These are phyloP conservation scores for Neurospora pannonica DNA, from an alignment of 495 filamentous ascomycete genomes.

Conservation along the genomic window DNA sequence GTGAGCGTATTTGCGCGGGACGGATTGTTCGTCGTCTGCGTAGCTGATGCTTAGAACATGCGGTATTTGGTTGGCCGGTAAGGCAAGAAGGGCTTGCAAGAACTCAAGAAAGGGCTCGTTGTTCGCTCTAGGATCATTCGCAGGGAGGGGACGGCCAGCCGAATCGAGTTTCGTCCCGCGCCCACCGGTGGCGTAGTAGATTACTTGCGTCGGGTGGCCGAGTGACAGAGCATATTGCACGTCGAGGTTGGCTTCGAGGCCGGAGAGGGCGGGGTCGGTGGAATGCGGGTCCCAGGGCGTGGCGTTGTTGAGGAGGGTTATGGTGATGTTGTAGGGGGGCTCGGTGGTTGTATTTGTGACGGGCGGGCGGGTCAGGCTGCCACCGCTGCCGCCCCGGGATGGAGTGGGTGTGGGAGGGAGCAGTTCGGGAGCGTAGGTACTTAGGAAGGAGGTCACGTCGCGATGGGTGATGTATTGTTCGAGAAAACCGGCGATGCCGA, in stretches of 20 bases:
- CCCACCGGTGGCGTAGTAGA: conserved; percentile 60
- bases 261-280: conserved; percentile 19
- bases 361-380: not conserved
- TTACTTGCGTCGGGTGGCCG: conserved; percentile 46
- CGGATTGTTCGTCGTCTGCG: conserved; percentile 53
- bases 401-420: conserved; percentile 9
- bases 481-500: conserved; percentile 63
- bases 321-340: conserved; percentile 47
- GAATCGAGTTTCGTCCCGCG: conserved; percentile 48
- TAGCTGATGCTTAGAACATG: conserved; percentile 70
- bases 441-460: conserved; percentile 48
- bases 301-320: conserved; percentile 51
- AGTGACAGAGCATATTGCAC: conserved; percentile 62
- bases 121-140: conserved; percentile 24
- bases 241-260: conserved; percentile 61
- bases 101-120: conserved; percentile 85
- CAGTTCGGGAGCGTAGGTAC: conserved; percentile 40
- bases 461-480: conserved; percentile 53
- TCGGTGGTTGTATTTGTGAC: not conserved
- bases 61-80: conserved; percentile 55
- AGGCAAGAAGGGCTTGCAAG: conserved; percentile 54
- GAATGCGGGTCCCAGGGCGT: conserved; percentile 27
- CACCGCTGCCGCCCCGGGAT: not conserved
- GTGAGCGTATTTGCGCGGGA: conserved; percentile 54
- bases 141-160: conserved; percentile 32